Base-by-base conservation (phyloP, 768 basidiomycete species). In the Lactarius hatsudake region DNA sequence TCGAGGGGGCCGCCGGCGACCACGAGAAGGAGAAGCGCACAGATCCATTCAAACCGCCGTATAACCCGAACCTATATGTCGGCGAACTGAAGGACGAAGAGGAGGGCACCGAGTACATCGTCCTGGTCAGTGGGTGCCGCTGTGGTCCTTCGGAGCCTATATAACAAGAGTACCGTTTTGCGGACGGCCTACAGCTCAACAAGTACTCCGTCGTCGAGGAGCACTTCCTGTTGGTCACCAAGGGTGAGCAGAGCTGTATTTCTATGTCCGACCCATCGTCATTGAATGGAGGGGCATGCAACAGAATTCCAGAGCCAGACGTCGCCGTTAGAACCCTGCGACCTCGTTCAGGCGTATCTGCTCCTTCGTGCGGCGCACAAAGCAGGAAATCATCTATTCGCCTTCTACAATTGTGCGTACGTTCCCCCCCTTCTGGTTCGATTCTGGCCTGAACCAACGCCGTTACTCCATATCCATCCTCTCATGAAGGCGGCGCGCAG, bases 11-110 rank as follows among this genome's bases (percentile, higher is more conserved):
- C 55, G 74, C 75, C 66, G 68, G 73, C 64, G 60, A 68, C 63
- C 71, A 63, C 63, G 69, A 77, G 69, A 51, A 73, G 36, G 74
- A 76, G 54, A 75, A 64, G 45, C 80, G 79, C 53, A 73, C 73
- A 28, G 87, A 94, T 72, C 94, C 94, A 0, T 96, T 98, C 76
- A 78, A 83, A n/a, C 91, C 93, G 5, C 96, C 96, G 5, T 97
- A 96, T 74, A 86, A 86, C 59, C 81, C 84, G 9, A 87, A 89
- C 62, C 80, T 98, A 17, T 83, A 84, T 71, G 78, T 97, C 1
- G 94, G 92, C 28, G 89, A 91, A 69, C 75, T 96, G 59, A 82
- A 81, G 61, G 87, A 89, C 64, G 86, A 86, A 59, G 84, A 83
- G 23, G 78, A 78, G 54, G 81, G 79, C 12, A 80, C 81, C 40